These are phyloP conservation scores for Ophiostoma perfectum DNA, from an alignment of 2,329 filamentous ascomycete species.

Conservation along the genomic window DNA sequence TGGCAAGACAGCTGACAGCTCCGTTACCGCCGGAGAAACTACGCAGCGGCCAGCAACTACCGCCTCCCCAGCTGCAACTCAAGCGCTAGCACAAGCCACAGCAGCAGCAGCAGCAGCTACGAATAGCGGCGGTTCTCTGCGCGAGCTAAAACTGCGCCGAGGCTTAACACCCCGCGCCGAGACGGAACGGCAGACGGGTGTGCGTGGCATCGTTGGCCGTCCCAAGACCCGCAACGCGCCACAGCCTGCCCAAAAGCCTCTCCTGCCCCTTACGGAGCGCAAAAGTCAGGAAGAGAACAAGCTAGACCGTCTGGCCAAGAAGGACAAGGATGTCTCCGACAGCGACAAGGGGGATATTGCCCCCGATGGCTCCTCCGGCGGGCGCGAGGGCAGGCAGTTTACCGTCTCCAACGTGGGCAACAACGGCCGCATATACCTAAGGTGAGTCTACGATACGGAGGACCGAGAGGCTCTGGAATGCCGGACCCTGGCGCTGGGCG, in stretches of 20 bases:
- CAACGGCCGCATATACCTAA: slow-evolving; percentile 75
- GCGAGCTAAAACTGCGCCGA: slow-evolving; percentile 24
- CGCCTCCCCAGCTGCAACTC: too few relatives aligned
- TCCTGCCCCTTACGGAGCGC: slow-evolving; percentile 45
- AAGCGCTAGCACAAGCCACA: neutral
- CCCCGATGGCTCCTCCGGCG: slow-evolving; percentile 56
- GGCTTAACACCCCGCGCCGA: slow-evolving; percentile 13
- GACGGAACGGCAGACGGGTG: slow-evolving; percentile 18
- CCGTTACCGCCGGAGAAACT: neutral
- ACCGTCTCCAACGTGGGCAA: slow-evolving; percentile 77
- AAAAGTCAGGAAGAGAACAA: slow-evolving; percentile 40
- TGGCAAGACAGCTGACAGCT: neutral
- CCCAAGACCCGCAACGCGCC: slow-evolving; percentile 31
- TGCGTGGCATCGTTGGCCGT: slow-evolving; percentile 26
- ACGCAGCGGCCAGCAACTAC: neutral
- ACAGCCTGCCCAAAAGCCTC: slow-evolving; percentile 33
- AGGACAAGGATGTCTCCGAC: slow-evolving; percentile 54
- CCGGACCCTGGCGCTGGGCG: neutral
- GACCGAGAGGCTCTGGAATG: slow-evolving; percentile 28
- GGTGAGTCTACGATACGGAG: slow-evolving; percentile 43
- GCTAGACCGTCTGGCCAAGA: slow-evolving; percentile 39
- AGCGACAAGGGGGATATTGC: slow-evolving; percentile 51
- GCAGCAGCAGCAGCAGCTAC: neutral
- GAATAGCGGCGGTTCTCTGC: slow-evolving; percentile 20
- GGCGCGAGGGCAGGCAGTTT: slow-evolving; percentile 65